Evolutionary conservation across 2,329 filamentous ascomycete genomes (phyloP).

Genomic region (Pseudocercospora crystallina): DNA sequence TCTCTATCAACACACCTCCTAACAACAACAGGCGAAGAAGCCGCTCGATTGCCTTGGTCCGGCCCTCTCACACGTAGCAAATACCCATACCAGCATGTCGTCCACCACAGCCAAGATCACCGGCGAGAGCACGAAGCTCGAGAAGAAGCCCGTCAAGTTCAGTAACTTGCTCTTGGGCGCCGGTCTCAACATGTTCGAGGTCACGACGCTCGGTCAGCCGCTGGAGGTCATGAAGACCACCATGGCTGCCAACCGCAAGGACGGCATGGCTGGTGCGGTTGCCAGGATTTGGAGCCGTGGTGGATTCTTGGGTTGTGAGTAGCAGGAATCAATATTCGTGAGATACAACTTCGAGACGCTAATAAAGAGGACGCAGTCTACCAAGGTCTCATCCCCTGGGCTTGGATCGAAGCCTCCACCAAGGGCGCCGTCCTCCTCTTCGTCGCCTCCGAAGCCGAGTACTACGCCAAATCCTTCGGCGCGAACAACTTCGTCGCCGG

Average conservation of each 20-base stretch:
- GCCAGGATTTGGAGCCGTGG: constrained; percentile 89
- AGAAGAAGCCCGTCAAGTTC: constrained; percentile 99
- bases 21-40: constrained; percentile 67
- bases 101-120: constrained; percentile 43
- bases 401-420: constrained; percentile 99
- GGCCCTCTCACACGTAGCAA: constrained; percentile 50
- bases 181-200: constrained; percentile 93
- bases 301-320: constrained; percentile 90
- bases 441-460: constrained; percentile 97
- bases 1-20: constrained; percentile 16
- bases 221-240: constrained; percentile 99
- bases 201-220: constrained; percentile 72
- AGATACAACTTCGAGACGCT: background rate
- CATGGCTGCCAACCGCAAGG: constrained; percentile 94
- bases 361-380: constrained; percentile 65
- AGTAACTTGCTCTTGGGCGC: constrained; percentile 95
- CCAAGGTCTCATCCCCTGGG: constrained; percentile 99
- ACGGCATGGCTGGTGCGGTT: constrained; percentile 80
- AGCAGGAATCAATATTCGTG: background rate
- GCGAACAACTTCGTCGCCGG: constrained; percentile 84
- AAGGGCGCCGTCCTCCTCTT: constrained; percentile 99
- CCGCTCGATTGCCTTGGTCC: constrained; percentile 94
- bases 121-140: constrained; percentile 53
- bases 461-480: constrained; percentile 75
- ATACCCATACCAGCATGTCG: constrained; percentile 40